Evolutionary conservation across 2,329 filamentous ascomycete species (phyloP), one percentile per base, ranked within the genome.

Genomic region (Fonsecaea nubica): DNA sequence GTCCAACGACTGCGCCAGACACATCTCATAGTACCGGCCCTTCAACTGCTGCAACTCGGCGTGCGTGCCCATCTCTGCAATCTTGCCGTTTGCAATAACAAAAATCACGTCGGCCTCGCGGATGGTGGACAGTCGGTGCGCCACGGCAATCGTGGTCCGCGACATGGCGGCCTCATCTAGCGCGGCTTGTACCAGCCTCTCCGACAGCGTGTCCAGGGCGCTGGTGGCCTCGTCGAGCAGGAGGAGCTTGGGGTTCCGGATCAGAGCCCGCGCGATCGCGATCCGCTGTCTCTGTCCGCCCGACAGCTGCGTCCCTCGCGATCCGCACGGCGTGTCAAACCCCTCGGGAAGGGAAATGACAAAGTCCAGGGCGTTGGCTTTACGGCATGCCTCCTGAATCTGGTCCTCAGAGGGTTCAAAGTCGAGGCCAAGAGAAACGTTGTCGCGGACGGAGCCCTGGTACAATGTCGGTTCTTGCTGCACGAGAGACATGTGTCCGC

Each of bases 401-500:
- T 77, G 66, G 6, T 76, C 72, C 3, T 79, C 76, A 5, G 74
- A 68, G 18, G 72, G 66, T 15, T 71, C 62, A 18, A 65, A 66
- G 35, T 64, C 52, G 6, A 69, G 64, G 18, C 89, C 90, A 0
- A 92, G 81, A 1, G 89, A 76, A 60, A 92, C 86, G 71, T 92
- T 92, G 67, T 93, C 90, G 18, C 86, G 84, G 21, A 92, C 83
- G 0, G 87, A 87, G 69, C 87, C 88, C 75, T 89, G 87, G 73
- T 91, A 92, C 0, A 93, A 82, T 0, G 88, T 89, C 8, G 91
- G 85, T 75, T 93, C 90, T 76, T 93, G 91, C 3, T 89, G 87
- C 0, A 93, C 91, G 0, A 93, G 83, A 1, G 89, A 89, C 12
- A 93, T 81, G 40, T 86, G 79, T 63, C 83, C 82, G 48, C 91